Percentiles rank a stretch among this genome's conserved stretches.
phyloP scores from a whole-genome alignment of 108 stramenopile species.

The Fragilaria crotonensis region DNA sequence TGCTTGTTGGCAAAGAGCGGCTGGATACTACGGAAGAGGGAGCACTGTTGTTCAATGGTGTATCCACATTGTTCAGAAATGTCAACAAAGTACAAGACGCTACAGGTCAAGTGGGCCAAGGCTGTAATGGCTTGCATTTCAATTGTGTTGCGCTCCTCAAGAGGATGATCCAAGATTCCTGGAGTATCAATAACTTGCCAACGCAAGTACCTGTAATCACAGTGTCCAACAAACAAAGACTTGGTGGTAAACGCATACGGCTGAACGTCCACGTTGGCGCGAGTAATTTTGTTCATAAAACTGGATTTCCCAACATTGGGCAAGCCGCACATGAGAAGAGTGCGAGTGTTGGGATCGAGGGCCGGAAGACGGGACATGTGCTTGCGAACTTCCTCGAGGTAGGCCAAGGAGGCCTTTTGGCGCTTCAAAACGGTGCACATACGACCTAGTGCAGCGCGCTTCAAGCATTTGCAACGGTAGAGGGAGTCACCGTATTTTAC shows the following conservation, averaged over 20 bases:
- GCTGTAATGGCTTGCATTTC: slow-evolving; percentile 99
- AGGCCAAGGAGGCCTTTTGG: slow-evolving; percentile 90
- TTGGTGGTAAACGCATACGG: slow-evolving; percentile 99
- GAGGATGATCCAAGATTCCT: slow-evolving; percentile 94
- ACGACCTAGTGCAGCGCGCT: slow-evolving; percentile 97
- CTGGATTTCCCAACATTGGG: slow-evolving; percentile 98
- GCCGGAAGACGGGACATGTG: slow-evolving; percentile 96
- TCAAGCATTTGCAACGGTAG: slow-evolving; percentile 98
- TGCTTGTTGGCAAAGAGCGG: slow-evolving; percentile 98
- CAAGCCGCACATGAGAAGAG: slow-evolving; percentile 93
- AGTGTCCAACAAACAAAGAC: slow-evolving; percentile 97
- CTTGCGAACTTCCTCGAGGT: slow-evolving; percentile 98
- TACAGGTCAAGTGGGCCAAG: slow-evolving; percentile 95
- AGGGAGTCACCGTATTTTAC: slow-evolving; percentile 98
- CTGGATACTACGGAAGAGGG: slow-evolving; percentile 88
- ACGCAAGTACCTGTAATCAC: slow-evolving; percentile 95
- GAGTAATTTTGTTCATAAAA: slow-evolving; percentile 99
- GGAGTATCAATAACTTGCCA: slow-evolving; percentile 99
- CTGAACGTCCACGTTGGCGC: slow-evolving; percentile 99
- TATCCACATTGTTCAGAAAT: slow-evolving; percentile 98
- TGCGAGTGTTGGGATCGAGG: slow-evolving; percentile 97
- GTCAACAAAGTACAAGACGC: slow-evolving; percentile 97
- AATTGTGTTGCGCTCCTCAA: slow-evolving; percentile 98
- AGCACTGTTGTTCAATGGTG: slow-evolving; percentile 94
- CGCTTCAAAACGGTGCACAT: slow-evolving; percentile 98